Percentiles rank a stretch among this genome's conserved stretches.
Conservation (phyloP, 331 rosid genomes). For the Malus hybrid region DNA sequence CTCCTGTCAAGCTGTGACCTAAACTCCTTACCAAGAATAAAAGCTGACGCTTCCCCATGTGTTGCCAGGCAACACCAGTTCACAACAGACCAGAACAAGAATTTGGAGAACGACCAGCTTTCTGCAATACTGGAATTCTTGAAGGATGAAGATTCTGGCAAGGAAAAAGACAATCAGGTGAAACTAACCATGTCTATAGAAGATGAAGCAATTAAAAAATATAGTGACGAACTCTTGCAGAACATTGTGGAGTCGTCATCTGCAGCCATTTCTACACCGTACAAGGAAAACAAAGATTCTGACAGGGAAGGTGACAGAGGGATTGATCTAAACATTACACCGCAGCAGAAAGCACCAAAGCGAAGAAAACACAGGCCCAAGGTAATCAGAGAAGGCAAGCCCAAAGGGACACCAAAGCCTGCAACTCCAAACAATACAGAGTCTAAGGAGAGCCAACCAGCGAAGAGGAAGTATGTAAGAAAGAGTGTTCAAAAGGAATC, state of each 20-base stretch:
- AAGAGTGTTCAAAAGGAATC: constrained; percentile 33
- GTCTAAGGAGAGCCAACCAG: constrained; percentile 33
- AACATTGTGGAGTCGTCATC: constrained; percentile 55
- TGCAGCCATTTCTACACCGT: constrained; percentile 34
- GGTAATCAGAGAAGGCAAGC: constrained; percentile 68
- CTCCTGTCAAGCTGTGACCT: constrained; percentile 25
- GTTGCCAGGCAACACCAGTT: constrained; percentile 27
- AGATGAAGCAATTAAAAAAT: constrained; percentile 36
- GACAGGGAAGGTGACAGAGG: constrained; percentile 26
- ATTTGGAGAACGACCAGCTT: constrained; percentile 20
- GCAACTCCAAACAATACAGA: constrained; percentile 29
- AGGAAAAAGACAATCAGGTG: constrained; percentile 29
- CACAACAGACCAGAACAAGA: constrained; percentile 1
- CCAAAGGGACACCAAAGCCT: constrained; percentile 45
- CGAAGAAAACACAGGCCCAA: constrained; percentile 90
- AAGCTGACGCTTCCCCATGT: constrained; percentile 27
- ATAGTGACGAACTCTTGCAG: constrained; percentile 48
- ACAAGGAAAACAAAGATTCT: constrained; percentile 23
- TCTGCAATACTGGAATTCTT: constrained; percentile 15
- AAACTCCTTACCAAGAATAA: constrained; percentile 30
- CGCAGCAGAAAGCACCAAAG: constrained; percentile 54
- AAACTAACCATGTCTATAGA: constrained; percentile 6
- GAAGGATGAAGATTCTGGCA: constrained; percentile 36
- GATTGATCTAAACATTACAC: constrained; percentile 66
- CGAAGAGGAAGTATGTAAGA: constrained; percentile 56